A percentile compares a stretch with the other conserved stretches of the same genome.
These are phyloP conservation scores for Suhomyces canberraensis DNA, from an alignment of 805 yeast species.

Conservation along the genomic window DNA sequence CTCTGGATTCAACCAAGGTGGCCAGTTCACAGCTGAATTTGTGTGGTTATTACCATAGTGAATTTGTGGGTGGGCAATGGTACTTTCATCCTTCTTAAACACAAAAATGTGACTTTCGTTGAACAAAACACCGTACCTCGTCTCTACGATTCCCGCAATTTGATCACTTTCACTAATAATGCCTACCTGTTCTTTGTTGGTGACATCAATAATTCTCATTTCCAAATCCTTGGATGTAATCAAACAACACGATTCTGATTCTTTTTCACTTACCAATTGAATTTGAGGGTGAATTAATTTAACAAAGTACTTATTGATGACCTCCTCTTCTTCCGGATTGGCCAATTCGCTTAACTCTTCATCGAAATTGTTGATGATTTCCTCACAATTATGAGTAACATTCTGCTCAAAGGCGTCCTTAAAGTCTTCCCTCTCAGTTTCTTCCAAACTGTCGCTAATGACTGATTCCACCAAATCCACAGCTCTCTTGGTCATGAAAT, in stretches of 20 bases:
- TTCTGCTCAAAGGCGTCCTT: slow-evolving; percentile 11
- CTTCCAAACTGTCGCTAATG: slow-evolving; percentile 18
- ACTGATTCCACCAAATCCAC: slow-evolving; percentile 46
- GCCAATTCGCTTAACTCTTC: slow-evolving; percentile 44
- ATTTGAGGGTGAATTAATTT: slow-evolving; percentile 79
- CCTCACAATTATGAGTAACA: slow-evolving; percentile 23
- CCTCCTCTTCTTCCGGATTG: slow-evolving; percentile 32
- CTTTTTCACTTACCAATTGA: slow-evolving; percentile 53
- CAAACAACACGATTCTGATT: slow-evolving; percentile 47
- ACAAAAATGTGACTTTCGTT: slow-evolving; percentile 57
- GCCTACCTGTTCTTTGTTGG: slow-evolving; percentile 39
- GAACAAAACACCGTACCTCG: slow-evolving; percentile 53
- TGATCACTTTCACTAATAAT: slow-evolving; percentile 32
- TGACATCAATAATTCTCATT: slow-evolving; percentile 45
- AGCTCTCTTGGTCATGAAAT: slow-evolving; percentile 48
- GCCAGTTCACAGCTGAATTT: slow-evolving; percentile 59
- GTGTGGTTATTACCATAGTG: slow-evolving; percentile 11
- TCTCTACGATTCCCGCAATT: slow-evolving; percentile 45
- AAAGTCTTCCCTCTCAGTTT: slow-evolving; percentile 13
- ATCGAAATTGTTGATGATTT: slow-evolving; percentile 47
- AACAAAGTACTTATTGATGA: slow-evolving; percentile 57
- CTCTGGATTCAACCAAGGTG: slow-evolving; percentile 84
- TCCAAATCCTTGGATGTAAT: slow-evolving; percentile 59
- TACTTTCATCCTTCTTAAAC: slow-evolving; percentile 34
- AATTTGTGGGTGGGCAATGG: slow-evolving; percentile 14